Evolutionary conservation across 2,329 filamentous ascomycete genomes (phyloP).

Genomic region (Diaporthe sp.): DNA sequence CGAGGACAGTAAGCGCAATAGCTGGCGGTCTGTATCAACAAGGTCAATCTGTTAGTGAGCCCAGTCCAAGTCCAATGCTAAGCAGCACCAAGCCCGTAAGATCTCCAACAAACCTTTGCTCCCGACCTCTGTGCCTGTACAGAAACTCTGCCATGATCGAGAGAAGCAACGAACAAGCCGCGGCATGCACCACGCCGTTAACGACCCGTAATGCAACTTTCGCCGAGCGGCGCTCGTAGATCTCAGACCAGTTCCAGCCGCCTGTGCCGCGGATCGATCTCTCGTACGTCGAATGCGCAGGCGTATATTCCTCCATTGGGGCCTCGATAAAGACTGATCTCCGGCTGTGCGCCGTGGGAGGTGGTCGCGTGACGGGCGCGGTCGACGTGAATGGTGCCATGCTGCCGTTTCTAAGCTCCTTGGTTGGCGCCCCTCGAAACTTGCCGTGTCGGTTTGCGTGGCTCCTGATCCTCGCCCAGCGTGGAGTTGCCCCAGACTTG

Average conservation of each 20-base stretch:
- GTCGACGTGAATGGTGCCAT: conserved; percentile 22
- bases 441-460: neutral
- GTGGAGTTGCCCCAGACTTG: conserved; percentile 10
- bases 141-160: conserved; percentile 40
- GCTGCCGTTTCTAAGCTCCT: neutral
- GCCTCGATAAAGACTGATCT: conserved; percentile 48
- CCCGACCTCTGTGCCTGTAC: conserved; percentile 5
- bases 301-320: conserved; percentile 48
- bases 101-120: conserved; percentile 35
- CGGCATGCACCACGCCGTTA: conserved; percentile 43
- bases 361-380: neutral
- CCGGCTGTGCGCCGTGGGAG: conserved; percentile 40
- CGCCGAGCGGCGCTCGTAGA: conserved; percentile 1
- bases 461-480: conserved; percentile 6
- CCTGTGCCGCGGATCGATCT: conserved; percentile 36
- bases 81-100: conserved; percentile 6
- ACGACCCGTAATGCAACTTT: conserved; percentile 37
- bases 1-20: conserved; percentile 50
- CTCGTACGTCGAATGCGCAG: conserved; percentile 47
- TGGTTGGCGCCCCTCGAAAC: conserved; percentile 5
- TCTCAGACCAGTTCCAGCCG: conserved; percentile 15
- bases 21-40: conserved; percentile 47
- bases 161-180: conserved; percentile 43
- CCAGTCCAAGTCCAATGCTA: neutral
- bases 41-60: neutral